Evolutionary conservation across 1,284 basidiomycete genomes (phyloP), one percentile per base, ranked within the genome.

Genomic region (Porogramme epimiltina): DNA sequence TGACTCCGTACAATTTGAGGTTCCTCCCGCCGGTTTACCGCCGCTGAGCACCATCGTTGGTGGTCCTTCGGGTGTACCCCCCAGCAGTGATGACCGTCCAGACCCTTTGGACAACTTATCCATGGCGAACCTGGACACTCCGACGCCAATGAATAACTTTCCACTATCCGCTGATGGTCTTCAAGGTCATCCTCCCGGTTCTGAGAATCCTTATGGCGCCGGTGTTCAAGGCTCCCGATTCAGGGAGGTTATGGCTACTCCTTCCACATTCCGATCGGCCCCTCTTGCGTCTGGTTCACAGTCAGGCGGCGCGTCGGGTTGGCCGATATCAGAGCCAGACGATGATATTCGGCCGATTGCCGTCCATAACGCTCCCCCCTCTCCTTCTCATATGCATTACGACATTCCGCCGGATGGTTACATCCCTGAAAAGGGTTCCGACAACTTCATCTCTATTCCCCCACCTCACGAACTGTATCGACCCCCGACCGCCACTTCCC

Each of bases 151-250:
- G 9, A 5, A 9, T 18, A 47, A 39, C 24, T 36, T 61, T 10
- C 47, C 44, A 33, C 39, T 61, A 2, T 52, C 55, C 0, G 49
- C 52, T 18, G 25, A 47, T 11, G 10, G 6, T 6, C 5, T 37
- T n/a, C 34, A 37, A 18, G 34, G n/a, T 9, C 6, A 9, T 31
- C 8, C 28, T 31, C 28, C 28, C 28, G 28, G 13, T 13, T 13
- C 28, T 31, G 28, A 50, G 18, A 51, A 44, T 11, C 23, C 38
- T 2, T 54, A 55, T 31, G 46, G 45, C 9, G 47, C 49, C 15
- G 60, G 59, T 25, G 53, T 58, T 3, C 58, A 66, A 47, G 64
- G 62, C 8, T 68, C 67, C 8, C 63, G 67, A 2, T 69, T 69
- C 54, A 55, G 51, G 3, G 67, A 69, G 37, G 59, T 62, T 19